Evolutionary conservation across 345 rosid genomes (phyloP).

Genomic region (Hirschfeldia incana): DNA sequence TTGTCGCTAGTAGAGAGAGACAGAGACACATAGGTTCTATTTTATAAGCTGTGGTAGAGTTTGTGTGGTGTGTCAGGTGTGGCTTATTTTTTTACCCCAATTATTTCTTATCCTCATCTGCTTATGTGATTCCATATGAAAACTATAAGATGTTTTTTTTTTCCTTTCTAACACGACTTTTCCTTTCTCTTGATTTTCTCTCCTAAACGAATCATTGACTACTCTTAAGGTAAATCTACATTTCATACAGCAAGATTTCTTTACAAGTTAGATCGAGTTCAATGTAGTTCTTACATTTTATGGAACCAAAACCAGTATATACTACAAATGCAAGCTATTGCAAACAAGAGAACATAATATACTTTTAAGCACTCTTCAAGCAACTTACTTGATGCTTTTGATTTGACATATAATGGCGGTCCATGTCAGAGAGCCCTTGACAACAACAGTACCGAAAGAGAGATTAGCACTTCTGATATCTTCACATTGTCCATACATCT

Average conservation of each 20-base stretch:
- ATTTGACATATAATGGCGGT: too few relatives aligned
- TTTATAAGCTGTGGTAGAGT: conserved; percentile 34
- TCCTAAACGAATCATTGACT: not conserved
- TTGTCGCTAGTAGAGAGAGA: not conserved
- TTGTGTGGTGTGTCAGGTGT: conserved; percentile 33
- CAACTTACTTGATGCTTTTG: conserved; percentile 10
- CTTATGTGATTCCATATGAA: not conserved
- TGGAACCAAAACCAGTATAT: conserved; percentile 22
- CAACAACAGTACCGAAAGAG: too few relatives aligned
- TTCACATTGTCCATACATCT: too few relatives aligned
- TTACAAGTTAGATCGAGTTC: conserved; percentile 19
- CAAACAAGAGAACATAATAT: conserved; percentile 5
- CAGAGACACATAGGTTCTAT: conserved; percentile 18
- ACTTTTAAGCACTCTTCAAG: not conserved
- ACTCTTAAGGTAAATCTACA: not conserved
- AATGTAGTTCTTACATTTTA: conserved; percentile 4
- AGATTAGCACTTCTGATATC: too few relatives aligned
- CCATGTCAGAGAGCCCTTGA: too few relatives aligned
- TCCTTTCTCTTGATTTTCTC: conserved; percentile 16
- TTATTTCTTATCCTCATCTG: not conserved
- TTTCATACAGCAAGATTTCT: not conserved
- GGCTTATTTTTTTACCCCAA: conserved; percentile 8
- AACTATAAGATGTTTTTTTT: not conserved
- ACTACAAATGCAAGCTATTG: conserved; percentile 4
- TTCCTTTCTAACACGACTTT: not conserved